Percentiles rank a stretch among this genome's conserved stretches.
Evolutionary conservation across 2,329 filamentous ascomycete genomes (phyloP).

Genomic region (Diaporthe sp.): DNA sequence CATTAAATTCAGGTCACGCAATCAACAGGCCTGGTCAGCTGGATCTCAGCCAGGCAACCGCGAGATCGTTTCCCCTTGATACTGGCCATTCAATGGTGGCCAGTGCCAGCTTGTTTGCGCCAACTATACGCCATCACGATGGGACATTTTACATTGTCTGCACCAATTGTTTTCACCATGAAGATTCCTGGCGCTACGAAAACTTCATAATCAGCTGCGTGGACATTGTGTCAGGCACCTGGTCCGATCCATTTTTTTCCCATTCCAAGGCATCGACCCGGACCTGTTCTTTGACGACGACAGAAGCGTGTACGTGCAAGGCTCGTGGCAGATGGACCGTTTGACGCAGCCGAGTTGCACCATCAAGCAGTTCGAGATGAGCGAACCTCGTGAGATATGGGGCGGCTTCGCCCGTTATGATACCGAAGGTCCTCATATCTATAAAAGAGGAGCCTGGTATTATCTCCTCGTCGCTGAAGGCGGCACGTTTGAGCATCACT

Average conservation of each 20-base stretch:
- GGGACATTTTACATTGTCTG: constrained; percentile 57
- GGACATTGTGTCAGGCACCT: constrained; percentile 50
- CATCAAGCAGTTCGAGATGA: constrained; percentile 45
- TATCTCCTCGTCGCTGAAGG: constrained; percentile 59
- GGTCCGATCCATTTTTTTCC: constrained; percentile 51
- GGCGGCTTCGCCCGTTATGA: constrained; percentile 55
- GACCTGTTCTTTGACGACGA: constrained; percentile 53
- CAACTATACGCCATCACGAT: constrained; percentile 55
- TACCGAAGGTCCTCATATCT: constrained; percentile 57
- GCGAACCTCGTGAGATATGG: constrained; percentile 49
- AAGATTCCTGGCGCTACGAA: constrained; percentile 45
- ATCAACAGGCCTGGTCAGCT: neutral
- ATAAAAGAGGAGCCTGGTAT: constrained; percentile 54
- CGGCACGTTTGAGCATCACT: constrained; percentile 54
- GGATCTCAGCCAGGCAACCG: constrained; percentile 4
- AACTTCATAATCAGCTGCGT: constrained; percentile 53
- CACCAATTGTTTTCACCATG: constrained; percentile 46
- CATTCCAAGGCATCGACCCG: constrained; percentile 49
- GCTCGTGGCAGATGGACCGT: constrained; percentile 37
- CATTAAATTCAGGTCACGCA: neutral
- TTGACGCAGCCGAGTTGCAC: neutral
- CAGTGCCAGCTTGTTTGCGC: constrained; percentile 43
- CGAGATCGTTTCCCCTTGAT: neutral
- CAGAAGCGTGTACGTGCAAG: constrained; percentile 49
- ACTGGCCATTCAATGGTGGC: constrained; percentile 15